Conservation (phyloP, 176 grass and related monocot species). For the Oryza nivara region DNA sequence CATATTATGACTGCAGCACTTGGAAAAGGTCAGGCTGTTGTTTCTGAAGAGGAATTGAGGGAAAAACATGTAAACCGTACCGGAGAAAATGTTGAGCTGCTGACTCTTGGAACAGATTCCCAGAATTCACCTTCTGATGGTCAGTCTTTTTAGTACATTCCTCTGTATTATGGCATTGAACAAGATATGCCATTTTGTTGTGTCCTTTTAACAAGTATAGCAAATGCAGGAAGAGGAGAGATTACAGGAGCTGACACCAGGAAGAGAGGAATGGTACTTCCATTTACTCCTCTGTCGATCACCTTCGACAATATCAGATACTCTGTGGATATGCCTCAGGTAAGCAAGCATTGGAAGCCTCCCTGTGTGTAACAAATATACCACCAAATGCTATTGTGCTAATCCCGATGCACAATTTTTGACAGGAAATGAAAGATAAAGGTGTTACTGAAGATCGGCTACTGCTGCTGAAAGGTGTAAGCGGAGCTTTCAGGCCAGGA, state of each 20-base stretch:
- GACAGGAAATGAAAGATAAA: constrained; percentile 90
- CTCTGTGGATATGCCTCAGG: constrained; percentile 95
- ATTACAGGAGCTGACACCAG: constrained; percentile 50
- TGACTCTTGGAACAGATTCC: constrained; percentile 33
- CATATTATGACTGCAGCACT: constrained; percentile 60
- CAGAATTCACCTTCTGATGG: constrained; percentile 46
- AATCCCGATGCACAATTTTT: constrained; percentile 23
- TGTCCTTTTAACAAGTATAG: constrained; percentile 32
- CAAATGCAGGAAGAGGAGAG: constrained; percentile 66
- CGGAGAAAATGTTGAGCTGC: constrained; percentile 62
- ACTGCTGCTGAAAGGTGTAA: constrained; percentile 79
- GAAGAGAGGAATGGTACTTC: constrained; percentile 88
- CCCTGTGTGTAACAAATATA: background rate
- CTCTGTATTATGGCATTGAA: constrained; percentile 3
- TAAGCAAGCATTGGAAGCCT: constrained; percentile 30
- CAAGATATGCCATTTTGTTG: background rate
- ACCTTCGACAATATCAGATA: constrained; percentile 82
- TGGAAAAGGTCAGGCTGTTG: constrained; percentile 71
- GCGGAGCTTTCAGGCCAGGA: constrained; percentile 89
- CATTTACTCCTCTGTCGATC: constrained; percentile 78
- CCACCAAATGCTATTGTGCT: constrained; percentile 25
- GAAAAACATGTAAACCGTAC: constrained; percentile 88
- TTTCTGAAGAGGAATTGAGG: constrained; percentile 81
- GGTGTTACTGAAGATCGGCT: constrained; percentile 66
- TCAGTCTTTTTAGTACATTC: constrained; percentile 29